Percentiles rank a stretch among this genome's conserved stretches.
Conservation (phyloP, 306 rosid genomes). For the Acacia confusa region DNA sequence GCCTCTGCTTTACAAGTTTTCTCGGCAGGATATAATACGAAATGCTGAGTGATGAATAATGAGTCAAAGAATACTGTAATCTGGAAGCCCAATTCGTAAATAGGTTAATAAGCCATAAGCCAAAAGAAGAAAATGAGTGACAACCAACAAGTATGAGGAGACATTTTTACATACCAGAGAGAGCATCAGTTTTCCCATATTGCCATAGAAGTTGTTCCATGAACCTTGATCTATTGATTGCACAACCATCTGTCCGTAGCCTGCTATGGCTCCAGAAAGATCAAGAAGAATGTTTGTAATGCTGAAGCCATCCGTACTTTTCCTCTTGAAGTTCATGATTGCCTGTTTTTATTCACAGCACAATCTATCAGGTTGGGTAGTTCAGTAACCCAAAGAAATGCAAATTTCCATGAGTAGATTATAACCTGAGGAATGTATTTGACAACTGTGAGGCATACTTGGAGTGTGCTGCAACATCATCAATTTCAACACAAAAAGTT, state of each 20-base stretch:
- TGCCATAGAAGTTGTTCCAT: slow-evolving; percentile 90
- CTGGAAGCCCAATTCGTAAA: slow-evolving; percentile 45
- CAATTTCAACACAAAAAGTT: slow-evolving; percentile 30
- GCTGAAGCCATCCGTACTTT: slow-evolving; percentile 83
- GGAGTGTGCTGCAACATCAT: slow-evolving; percentile 47
- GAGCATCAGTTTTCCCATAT: slow-evolving; percentile 79
- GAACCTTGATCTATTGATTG: slow-evolving; percentile 94
- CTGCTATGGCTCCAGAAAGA: slow-evolving; percentile 73
- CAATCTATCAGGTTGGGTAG: not conserved
- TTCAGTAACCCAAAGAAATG: not conserved
- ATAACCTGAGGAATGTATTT: slow-evolving; percentile 93
- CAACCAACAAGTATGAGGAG: not conserved
- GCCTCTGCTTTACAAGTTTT: slow-evolving; percentile 16
- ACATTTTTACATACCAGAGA: slow-evolving; percentile 63
- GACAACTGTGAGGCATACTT: slow-evolving; percentile 71
- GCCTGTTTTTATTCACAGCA: slow-evolving; percentile 31
- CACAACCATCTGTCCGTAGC: slow-evolving; percentile 63
- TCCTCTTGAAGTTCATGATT: slow-evolving; percentile 45
- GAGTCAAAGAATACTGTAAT: slow-evolving; percentile 73
- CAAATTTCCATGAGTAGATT: not conserved
- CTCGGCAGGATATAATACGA: slow-evolving; percentile 31
- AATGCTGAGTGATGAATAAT: slow-evolving; percentile 47
- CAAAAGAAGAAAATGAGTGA: not conserved
- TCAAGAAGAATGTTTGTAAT: slow-evolving; percentile 84
- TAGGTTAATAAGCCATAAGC: not conserved